A percentile compares a stretch with the other conserved stretches of the same genome.
phyloP scores from a whole-genome alignment of 2,329 filamentous ascomycete species.

The Mollisia scopiformis region DNA sequence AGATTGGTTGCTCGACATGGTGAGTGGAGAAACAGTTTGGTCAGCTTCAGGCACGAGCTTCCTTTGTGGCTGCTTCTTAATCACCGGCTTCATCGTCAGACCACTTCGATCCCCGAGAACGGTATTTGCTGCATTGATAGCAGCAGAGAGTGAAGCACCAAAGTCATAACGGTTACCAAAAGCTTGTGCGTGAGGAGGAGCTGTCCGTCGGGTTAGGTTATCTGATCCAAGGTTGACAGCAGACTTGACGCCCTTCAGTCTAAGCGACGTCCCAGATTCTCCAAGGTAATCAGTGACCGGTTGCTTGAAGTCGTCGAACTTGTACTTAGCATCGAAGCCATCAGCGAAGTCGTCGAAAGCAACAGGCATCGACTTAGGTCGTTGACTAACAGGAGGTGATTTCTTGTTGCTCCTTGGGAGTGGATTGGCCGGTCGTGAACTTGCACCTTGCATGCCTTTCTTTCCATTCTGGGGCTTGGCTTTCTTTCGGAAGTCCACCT shows the following conservation, averaged over 20 bases:
- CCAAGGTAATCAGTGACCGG: slow-evolving; percentile 65
- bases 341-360: slow-evolving; percentile 72
- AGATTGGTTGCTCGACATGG: slow-evolving; percentile 20
- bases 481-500: slow-evolving; percentile 90
- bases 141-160: slow-evolving; percentile 84
- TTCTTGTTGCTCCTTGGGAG: slow-evolving; percentile 70
- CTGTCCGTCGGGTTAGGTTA: slow-evolving; percentile 41
- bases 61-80: slow-evolving; percentile 24
- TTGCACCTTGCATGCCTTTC: slow-evolving; percentile 52
- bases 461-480: slow-evolving; percentile 63
- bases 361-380: slow-evolving; percentile 54
- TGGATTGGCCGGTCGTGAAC: slow-evolving; percentile 52
- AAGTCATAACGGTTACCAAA: slow-evolving; percentile 98
- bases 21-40: slow-evolving; percentile 26
- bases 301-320: slow-evolving; percentile 57
- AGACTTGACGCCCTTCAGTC: slow-evolving; percentile 72
- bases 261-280: slow-evolving; percentile 61
- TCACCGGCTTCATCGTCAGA: slow-evolving; percentile 46
- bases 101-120: slow-evolving; percentile 60
- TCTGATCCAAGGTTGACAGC: slow-evolving; percentile 54
- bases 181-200: slow-evolving; percentile 66
- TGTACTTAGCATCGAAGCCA: slow-evolving; percentile 48
- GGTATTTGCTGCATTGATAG: slow-evolving; percentile 75
- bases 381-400: slow-evolving; percentile 47
- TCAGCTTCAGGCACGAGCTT: slow-evolving; percentile 22